phyloP scores from a whole-genome alignment of 805 yeast species.

The Ogataea paradorogensis region DNA sequence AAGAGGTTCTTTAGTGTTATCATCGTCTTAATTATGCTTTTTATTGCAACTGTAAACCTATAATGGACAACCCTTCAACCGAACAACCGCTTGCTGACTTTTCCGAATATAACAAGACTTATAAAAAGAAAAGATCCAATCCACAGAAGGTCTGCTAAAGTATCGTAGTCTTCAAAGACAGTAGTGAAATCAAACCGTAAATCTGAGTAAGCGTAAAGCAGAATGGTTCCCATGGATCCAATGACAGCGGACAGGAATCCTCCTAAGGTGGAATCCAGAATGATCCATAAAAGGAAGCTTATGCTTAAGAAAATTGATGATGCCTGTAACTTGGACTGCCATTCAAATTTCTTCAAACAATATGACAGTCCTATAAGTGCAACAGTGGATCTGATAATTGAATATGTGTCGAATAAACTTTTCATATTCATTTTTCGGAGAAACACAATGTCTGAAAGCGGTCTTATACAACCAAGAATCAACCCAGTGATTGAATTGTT shows the following conservation, averaged over 20 bases:
- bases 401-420: constrained; percentile 15
- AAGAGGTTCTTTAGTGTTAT: constrained; percentile 9
- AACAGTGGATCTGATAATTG: constrained; percentile 42
- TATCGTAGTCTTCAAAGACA: constrained; percentile 12
- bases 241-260: constrained; percentile 23
- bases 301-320: constrained; percentile 59
- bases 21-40: neutral
- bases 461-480: constrained; percentile 54
- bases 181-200: constrained; percentile 1
- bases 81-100: constrained; percentile 44
- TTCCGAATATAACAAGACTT: constrained; percentile 65
- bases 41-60: constrained; percentile 10
- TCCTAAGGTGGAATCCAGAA: constrained; percentile 25
- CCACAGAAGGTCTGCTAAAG: constrained; percentile 47
- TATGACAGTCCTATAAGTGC: constrained; percentile 70
- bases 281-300: constrained; percentile 63
- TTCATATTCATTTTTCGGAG: constrained; percentile 10
- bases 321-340: constrained; percentile 66
- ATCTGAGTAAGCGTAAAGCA: constrained; percentile 11
- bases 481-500: constrained; percentile 50
- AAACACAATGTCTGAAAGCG: constrained; percentile 34
- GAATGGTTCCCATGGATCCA: constrained; percentile 19
- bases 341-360: constrained; percentile 65
- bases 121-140: constrained; percentile 64
- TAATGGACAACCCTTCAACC: neutral